phyloP scores from a whole-genome alignment of 2,329 filamentous ascomycete genomes.

The Fonsecaea multimorphosa region DNA sequence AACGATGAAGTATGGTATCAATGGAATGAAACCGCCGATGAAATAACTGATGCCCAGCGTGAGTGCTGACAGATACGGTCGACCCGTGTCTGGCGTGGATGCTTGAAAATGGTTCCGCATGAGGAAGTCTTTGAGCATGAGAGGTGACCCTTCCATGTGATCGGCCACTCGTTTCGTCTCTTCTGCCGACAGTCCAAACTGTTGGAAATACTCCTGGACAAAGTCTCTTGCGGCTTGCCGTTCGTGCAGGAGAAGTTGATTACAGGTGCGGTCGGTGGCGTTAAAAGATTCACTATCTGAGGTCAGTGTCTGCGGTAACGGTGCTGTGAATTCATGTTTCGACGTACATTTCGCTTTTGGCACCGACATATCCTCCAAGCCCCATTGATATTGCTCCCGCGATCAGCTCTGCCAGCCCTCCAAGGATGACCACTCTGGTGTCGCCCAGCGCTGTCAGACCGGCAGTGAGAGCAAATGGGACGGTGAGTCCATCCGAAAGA shows the following conservation, averaged over 20 bases:
- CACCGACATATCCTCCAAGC: constrained; percentile 74
- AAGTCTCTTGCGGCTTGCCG: constrained; percentile 55
- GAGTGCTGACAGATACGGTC: constrained; percentile 55
- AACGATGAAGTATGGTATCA: constrained; percentile 59
- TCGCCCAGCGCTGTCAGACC: constrained; percentile 68
- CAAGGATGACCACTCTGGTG: constrained; percentile 71
- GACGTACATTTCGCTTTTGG: constrained; percentile 53
- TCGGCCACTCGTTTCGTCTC: constrained; percentile 33
- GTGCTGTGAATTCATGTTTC: neutral
- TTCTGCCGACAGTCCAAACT: constrained; percentile 56
- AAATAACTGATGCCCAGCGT: constrained; percentile 47
- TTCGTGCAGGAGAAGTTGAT: constrained; percentile 48
- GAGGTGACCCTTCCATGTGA: constrained; percentile 33
- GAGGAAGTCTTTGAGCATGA: constrained; percentile 35
- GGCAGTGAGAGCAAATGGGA: constrained; percentile 79
- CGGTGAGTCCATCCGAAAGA: constrained; percentile 78
- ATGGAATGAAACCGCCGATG: constrained; percentile 54
- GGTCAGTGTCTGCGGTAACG: constrained; percentile 10
- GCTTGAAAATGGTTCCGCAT: constrained; percentile 35
- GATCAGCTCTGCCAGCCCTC: constrained; percentile 75
- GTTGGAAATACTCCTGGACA: constrained; percentile 55
- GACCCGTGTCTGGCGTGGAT: constrained; percentile 39
- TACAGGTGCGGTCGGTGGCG: constrained; percentile 30
- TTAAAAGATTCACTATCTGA: constrained; percentile 33
- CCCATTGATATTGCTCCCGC: constrained; percentile 80